These are phyloP conservation scores for Hypoxylon fragiforme DNA, from an alignment of 495 filamentous ascomycete species.

Conservation along the genomic window DNA sequence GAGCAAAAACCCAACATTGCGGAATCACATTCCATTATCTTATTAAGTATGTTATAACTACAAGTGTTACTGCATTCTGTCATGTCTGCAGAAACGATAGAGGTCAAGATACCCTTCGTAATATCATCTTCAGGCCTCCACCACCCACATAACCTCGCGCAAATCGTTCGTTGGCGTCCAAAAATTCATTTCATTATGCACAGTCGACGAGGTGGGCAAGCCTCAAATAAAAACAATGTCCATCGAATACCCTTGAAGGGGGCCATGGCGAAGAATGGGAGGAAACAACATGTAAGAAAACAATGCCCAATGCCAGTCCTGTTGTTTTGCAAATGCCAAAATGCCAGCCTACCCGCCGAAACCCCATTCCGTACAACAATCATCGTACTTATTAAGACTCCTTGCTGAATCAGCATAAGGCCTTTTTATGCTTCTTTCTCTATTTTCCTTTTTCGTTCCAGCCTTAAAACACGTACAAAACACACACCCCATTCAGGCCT, in stretches of 20 bases:
- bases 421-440: conserved; percentile 18
- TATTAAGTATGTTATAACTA: not conserved
- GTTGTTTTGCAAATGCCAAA: conserved; percentile 26
- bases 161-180: not conserved
- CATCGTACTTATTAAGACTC: conserved; percentile 22
- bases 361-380: conserved; percentile 19
- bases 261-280: not conserved
- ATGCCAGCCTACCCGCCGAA: conserved; percentile 15
- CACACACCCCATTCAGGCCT: no score
- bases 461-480: no score
- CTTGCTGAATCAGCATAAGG: conserved; percentile 16
- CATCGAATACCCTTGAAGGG: conserved; percentile 14
- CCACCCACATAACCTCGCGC: not conserved
- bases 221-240: conserved; percentile 5
- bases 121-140: not conserved
- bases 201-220: not conserved
- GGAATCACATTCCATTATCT: conserved; percentile 18
- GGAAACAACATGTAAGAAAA: not conserved
- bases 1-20: not conserved
- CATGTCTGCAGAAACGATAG: not conserved
- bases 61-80: not conserved
- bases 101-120: not conserved
- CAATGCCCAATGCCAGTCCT: conserved; percentile 6
- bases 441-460: conserved; percentile 11
- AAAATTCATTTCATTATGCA: conserved; percentile 11